Evolutionary conservation across 345 rosid species (phyloP).

Genomic region (Brassica incana): DNA sequence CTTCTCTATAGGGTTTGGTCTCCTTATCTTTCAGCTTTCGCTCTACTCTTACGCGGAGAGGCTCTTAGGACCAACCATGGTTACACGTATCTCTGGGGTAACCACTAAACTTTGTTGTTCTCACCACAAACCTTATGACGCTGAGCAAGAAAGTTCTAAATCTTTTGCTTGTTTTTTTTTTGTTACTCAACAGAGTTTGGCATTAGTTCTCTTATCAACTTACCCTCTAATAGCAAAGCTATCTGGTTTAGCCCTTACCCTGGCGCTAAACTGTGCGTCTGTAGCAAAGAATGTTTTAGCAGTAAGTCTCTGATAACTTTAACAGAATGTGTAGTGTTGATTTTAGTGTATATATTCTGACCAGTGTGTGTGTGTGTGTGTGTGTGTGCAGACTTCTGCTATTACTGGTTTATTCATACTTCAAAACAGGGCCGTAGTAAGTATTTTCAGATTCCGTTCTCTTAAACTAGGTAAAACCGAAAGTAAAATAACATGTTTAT

Average conservation of each 20-base stretch:
- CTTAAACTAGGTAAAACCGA: neutral
- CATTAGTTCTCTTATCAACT: neutral
- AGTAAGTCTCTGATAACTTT: neutral
- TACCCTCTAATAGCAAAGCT: neutral
- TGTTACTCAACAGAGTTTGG: neutral
- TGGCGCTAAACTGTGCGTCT: neutral
- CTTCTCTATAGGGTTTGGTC: neutral
- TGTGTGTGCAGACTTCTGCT: neutral
- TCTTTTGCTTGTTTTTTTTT: neutral
- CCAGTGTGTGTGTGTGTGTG: neutral
- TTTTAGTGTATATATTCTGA: neutral
- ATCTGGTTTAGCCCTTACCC: neutral
- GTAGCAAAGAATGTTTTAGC: neutral
- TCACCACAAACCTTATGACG: neutral
- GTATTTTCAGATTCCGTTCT: neutral
- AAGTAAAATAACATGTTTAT: neutral
- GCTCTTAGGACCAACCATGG: neutral
- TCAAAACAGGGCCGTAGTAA: neutral
- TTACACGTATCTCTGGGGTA: neutral
- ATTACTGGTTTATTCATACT: neutral
- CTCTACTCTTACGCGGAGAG: neutral
- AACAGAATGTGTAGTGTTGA: neutral
- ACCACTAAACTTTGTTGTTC: neutral
- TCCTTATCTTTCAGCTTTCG: neutral
- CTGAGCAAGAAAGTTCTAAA: neutral